A percentile compares a stretch with the other conserved stretches of the same genome.
Conservation (phyloP, 805 yeast species). For the Ogataea siamensis region DNA sequence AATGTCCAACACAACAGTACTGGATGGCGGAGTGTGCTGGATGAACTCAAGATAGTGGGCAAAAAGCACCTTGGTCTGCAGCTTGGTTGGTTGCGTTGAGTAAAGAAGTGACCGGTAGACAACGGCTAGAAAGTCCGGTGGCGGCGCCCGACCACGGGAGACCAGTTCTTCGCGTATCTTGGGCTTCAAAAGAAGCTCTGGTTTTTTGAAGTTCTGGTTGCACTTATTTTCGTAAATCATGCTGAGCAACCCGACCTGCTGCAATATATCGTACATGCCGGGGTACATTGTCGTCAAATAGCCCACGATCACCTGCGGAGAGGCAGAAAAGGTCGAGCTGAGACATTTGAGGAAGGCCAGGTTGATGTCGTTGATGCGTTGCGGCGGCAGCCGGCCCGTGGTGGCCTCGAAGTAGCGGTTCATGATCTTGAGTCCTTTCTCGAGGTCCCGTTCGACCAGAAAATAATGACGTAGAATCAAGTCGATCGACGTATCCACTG, state of each 20-base stretch:
- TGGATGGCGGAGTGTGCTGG: background rate
- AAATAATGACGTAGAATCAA: slow-evolving; percentile 14
- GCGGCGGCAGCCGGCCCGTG: background rate
- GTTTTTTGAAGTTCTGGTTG: slow-evolving; percentile 1
- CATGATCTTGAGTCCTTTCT: slow-evolving; percentile 18
- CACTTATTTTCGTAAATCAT: slow-evolving; percentile 15
- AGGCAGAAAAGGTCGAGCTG: slow-evolving; percentile 6
- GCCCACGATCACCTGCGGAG: slow-evolving; percentile 14
- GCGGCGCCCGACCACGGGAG: slow-evolving; percentile 4
- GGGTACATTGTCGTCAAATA: slow-evolving; percentile 18
- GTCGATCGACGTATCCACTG: slow-evolving; percentile 13
- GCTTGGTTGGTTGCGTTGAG: slow-evolving; percentile 11
- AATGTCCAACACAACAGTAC: slow-evolving; percentile 16
- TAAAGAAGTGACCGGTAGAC: slow-evolving; percentile 10
- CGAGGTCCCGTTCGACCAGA: slow-evolving; percentile 11
- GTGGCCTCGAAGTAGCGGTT: slow-evolving; percentile 13
- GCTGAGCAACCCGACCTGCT: slow-evolving; percentile 14
- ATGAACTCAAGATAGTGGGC: slow-evolving; percentile 7
- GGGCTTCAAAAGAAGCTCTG: slow-evolving; percentile 12
- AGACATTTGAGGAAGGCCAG: slow-evolving; percentile 13
- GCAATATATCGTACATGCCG: slow-evolving; percentile 4
- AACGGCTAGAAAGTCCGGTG: slow-evolving; percentile 8
- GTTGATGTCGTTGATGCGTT: slow-evolving; percentile 8
- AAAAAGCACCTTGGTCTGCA: slow-evolving; percentile 12
- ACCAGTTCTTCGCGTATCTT: slow-evolving; percentile 18